Conservation (phyloP, 1,284 basidiomycete genomes). For the Cystobasidium sp. region DNA sequence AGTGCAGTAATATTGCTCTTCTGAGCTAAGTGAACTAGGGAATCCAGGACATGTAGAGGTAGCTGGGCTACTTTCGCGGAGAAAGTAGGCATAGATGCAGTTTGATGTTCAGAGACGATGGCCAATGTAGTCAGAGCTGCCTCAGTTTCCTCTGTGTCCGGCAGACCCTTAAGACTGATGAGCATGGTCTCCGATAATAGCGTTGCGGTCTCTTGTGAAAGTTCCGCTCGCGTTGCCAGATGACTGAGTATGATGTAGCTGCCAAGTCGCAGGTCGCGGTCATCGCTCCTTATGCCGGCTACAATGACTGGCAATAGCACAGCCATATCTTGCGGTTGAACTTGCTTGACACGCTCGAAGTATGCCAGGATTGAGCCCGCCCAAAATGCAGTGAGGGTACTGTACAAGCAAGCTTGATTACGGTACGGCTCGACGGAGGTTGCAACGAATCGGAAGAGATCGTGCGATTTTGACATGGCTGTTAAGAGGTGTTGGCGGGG, state of each 20-base stretch:
- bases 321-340: constrained; percentile 52
- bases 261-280: constrained; percentile 57
- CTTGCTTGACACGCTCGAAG: constrained; percentile 60
- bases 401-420: constrained; percentile 66
- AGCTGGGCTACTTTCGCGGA: constrained; percentile 13
- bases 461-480: constrained; percentile 73
- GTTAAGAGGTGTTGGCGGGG: constrained; percentile 70
- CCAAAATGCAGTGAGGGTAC: constrained; percentile 81
- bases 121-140: constrained; percentile 41
- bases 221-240: constrained; percentile 20
- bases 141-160: constrained; percentile 3
- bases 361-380: constrained; percentile 79
- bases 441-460: constrained; percentile 70
- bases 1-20: constrained; percentile 4
- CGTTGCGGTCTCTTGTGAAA: constrained; percentile 35
- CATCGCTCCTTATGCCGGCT: constrained; percentile 45
- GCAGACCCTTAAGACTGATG: constrained; percentile 3
- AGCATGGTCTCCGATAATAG: constrained; percentile 41
- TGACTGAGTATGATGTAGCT: constrained; percentile 70
- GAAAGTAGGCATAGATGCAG: constrained; percentile 7
- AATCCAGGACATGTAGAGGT: background rate
- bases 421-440: constrained; percentile 68
- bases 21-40: background rate
- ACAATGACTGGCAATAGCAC: constrained; percentile 57
- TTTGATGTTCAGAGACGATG: constrained; percentile 27